These are phyloP conservation scores for Picochlorum sp. DNA, from an alignment of 139 green algal genomes.

Conservation along the genomic window DNA sequence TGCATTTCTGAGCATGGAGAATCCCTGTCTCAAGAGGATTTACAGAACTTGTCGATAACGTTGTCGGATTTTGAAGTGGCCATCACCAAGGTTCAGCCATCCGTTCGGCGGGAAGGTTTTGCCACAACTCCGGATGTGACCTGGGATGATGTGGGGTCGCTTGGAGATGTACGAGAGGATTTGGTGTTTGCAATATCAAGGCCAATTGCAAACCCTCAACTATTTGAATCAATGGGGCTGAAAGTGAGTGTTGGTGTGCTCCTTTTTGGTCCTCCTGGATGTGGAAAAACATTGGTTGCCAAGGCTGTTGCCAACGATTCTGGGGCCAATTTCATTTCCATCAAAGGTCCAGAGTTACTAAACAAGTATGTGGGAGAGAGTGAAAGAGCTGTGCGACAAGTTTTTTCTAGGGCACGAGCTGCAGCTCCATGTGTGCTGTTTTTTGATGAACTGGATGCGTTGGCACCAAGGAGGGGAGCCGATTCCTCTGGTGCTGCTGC, in stretches of 20 bases:
- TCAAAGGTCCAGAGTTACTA: constrained; percentile 94
- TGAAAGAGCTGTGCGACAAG: constrained; percentile 87
- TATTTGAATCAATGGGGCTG: constrained; percentile 85
- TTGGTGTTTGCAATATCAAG: constrained; percentile 65
- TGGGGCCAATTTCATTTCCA: constrained; percentile 83
- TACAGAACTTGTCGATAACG: constrained; percentile 65
- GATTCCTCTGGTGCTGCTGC: constrained; percentile 70
- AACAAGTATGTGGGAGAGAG: constrained; percentile 99
- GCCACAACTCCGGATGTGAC: constrained; percentile 87
- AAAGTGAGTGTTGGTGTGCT: constrained; percentile 61
- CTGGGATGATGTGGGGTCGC: constrained; percentile 35
- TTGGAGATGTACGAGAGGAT: constrained; percentile 51
- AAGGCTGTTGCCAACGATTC: constrained; percentile 71
- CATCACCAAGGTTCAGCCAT: constrained; percentile 84
- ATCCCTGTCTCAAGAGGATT: constrained; percentile 42
- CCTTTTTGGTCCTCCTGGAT: constrained; percentile 70
- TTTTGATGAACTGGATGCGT: constrained; percentile 97
- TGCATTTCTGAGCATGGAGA: neutral
- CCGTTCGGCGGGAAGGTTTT: constrained; percentile 89
- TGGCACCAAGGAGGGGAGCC: constrained; percentile 77
- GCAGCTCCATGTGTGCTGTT: constrained; percentile 96
- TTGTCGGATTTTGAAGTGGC: constrained; percentile 59
- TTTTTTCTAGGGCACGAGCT: constrained; percentile 84
- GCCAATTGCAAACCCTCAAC: constrained; percentile 62
- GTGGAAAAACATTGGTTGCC: constrained; percentile 83